phyloP scores from a whole-genome alignment of 441 rosid species.

The Hura crepitans region DNA sequence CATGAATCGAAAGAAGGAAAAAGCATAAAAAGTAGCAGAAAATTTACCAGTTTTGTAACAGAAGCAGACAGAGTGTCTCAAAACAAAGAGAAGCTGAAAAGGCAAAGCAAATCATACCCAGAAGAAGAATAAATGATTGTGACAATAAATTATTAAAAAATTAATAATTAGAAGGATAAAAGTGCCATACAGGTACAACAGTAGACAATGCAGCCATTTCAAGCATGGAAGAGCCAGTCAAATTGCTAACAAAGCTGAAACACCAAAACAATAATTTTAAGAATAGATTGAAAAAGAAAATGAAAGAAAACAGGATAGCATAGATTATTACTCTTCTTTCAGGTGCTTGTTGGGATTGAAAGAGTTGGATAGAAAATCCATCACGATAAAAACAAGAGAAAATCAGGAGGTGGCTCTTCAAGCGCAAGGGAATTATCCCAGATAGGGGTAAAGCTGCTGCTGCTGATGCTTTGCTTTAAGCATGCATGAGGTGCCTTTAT shows the following conservation, averaged over 20 bases:
- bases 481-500: no score
- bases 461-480: no score
- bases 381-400: background rate
- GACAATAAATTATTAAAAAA: background rate
- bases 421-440: no score
- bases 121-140: background rate
- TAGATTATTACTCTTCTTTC: constrained; percentile 56
- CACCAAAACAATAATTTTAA: background rate
- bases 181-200: constrained; percentile 50
- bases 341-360: constrained; percentile 65
- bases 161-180: background rate
- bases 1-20: background rate
- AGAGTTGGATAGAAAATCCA: constrained; percentile 29
- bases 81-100: constrained; percentile 57
- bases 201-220: constrained; percentile 60
- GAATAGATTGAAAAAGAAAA: background rate
- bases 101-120: background rate
- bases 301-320: background rate
- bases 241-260: constrained; percentile 75
- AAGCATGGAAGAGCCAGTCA: constrained; percentile 72
- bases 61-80: constrained; percentile 45
- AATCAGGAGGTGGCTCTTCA: no score
- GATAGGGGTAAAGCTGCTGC: no score
- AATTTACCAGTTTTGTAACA: constrained; percentile 36
- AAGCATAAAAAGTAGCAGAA: background rate